Base-by-base conservation (phyloP, 2,329 filamentous ascomycete species). In the Colletotrichum somersetense region DNA sequence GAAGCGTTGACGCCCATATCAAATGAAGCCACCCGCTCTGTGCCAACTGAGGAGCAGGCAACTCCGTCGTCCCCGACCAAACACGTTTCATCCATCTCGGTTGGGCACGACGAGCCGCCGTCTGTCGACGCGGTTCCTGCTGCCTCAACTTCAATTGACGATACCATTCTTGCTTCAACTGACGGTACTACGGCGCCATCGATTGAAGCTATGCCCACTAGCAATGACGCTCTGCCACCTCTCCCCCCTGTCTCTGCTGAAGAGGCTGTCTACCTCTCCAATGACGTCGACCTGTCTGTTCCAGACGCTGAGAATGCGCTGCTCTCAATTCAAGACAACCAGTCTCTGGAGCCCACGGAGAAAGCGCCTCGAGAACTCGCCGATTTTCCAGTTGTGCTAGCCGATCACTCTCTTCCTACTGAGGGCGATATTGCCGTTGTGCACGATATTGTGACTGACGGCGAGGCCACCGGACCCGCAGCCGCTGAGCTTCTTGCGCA, bases 401-500 rank as follows among this genome's bases (percentile, higher is more conserved):
- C 23, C 26, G 23, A 46, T 18, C 11, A 14, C 14, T 26, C 23
- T 10, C 11, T 12, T 35, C 18, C 20, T 33, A 50, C 38, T 23
- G 50, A 55, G 11, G 18, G 35, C 20, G 23, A 42, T 52, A 20
- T 30, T 26, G 10, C 38, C 26, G 10, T 26, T 26, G 33, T 40
- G 30, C 30, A 16, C 46, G 23, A 12, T 23, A 20, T 20, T 8
- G 40, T 59, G 10, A 10, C 30, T 33, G 53, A 53, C 12, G 40
- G 53, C 7, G 20, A 26, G 8, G 44, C 30, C 12, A 46, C 58
- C 33, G 52, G 62, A 20, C 30, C 50, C 11, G 5, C n/a, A 5
- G 23, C 40, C 16, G 23, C 55, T 16, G 64, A 75, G 20, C 40
- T 62, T 42, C 53, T 62, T 42, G 23, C 38, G 18, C 69, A 72